Percentiles rank a stretch among this genome's conserved stretches.
Evolutionary conservation across 768 basidiomycete genomes (phyloP).

Genomic region (Tricholomella constricta): DNA sequence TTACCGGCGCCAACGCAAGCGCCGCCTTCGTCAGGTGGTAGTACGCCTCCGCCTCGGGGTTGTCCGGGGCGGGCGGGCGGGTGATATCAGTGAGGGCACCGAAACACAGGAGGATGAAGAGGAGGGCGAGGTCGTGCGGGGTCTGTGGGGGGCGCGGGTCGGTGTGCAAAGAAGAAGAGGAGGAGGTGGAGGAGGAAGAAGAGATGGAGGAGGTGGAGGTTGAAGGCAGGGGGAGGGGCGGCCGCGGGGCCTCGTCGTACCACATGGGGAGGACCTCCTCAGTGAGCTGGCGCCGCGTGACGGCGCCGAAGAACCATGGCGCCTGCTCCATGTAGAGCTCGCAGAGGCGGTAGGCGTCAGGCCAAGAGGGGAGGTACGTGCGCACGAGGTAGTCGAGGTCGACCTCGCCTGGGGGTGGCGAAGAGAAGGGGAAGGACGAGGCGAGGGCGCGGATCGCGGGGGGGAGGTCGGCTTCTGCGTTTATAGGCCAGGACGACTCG

Average conservation of each 20-base stretch:
- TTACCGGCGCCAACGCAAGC: conserved; percentile 64
- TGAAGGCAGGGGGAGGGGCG: conserved; percentile 12
- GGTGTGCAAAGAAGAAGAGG: too few species aligned
- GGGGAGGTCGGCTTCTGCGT: conserved; percentile 17
- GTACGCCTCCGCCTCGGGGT: conserved; percentile 52
- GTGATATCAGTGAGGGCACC: conserved; percentile 59
- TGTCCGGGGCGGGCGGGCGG: conserved; percentile 54
- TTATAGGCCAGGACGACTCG: conserved; percentile 7
- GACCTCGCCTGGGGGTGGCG: conserved; percentile 18
- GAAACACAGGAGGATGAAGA: conserved; percentile 65
- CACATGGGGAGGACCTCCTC: conserved; percentile 67
- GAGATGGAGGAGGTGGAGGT: conserved; percentile 6
- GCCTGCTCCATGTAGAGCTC: conserved; percentile 78
- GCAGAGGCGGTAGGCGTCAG: conserved; percentile 57
- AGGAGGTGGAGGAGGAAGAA: not conserved
- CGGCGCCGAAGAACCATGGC: conserved; percentile 79
- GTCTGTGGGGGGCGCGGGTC: conserved; percentile 3
- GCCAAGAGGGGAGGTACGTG: conserved; percentile 58
- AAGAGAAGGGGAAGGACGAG: conserved; percentile 47
- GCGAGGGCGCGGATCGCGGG: conserved; percentile 29
- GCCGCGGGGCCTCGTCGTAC: conserved; percentile 53
- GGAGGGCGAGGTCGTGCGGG: conserved; percentile 62
- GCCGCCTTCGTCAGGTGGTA: conserved; percentile 66
- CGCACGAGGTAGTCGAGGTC: conserved; percentile 49
- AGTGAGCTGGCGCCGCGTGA: conserved; percentile 61